Evolutionary conservation across 148 eudicot genomes (phyloP), one percentile per base, ranked within the genome.

Genomic region (Fallopia convolvulus): DNA sequence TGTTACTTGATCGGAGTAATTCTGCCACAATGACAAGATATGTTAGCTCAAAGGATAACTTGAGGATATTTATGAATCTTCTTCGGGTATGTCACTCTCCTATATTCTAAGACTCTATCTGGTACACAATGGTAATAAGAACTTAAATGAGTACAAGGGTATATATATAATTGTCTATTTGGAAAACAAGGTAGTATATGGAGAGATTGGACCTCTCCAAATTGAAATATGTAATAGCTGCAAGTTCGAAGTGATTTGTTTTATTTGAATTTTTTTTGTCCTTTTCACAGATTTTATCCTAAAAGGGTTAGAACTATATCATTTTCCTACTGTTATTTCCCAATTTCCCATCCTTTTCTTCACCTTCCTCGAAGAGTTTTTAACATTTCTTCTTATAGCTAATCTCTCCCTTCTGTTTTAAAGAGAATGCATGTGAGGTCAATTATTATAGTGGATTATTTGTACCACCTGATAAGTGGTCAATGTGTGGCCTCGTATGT

Each of bases 51-150:
- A 87, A 85, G 82, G 89, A 88, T 40, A 89, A 93, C 84, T 79
- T 93, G 74, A 89, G 88, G 86, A 90, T 93, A 75, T 85, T 89
- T 30, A 93, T 93, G 97, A 89, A 90, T 79, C 92, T 93, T 80
- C 79, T 93, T 72, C 85, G 95, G 84, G 97, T 93, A 89, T 65
- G 85, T 23, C 46, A 36, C 30, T 63, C 55, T 52, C 55, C 72
- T 30, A 15, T 53, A 41, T n/a, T 40, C 49, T 47, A 23, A 49
- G 68, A 42, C 44, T 17, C 20, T 15, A 11, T 76, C 65, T 20
- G 70, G 5, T 36, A 17, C 72, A 68, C 72, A 33, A 3, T 68
- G 17, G 46, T 39, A 68, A 36, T 6, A 68, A 15, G 42, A 21
- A 68, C 17, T 5, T 68, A 36, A 5, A 33, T n/a, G 33, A 68